phyloP scores from a whole-genome alignment of 2,329 filamentous ascomycete genomes.

The Sphaerulina populicola region DNA sequence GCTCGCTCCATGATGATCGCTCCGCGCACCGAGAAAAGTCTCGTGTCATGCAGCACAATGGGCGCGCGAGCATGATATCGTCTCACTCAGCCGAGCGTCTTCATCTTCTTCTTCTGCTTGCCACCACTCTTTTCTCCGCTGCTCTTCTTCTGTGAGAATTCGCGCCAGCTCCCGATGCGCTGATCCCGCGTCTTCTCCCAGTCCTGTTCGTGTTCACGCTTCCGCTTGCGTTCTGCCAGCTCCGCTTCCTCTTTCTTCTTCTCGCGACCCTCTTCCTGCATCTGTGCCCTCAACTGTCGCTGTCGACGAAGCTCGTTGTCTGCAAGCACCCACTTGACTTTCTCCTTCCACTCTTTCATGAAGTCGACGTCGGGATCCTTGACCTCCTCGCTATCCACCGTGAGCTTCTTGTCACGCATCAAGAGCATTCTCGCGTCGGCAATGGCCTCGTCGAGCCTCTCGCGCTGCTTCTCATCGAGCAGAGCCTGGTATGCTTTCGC shows the following conservation, averaged over 20 bases:
- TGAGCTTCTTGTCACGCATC: conserved; percentile 91
- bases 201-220: conserved; percentile 81
- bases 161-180: conserved; percentile 87
- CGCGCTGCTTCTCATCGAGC: conserved; percentile 87
- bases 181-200: conserved; percentile 92
- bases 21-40: too few relatives aligned
- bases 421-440: conserved; percentile 91
- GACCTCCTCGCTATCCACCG: conserved; percentile 75
- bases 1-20: background rate
- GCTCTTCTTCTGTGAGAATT: conserved; percentile 63
- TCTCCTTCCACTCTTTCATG: conserved; percentile 76
- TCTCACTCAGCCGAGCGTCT: conserved; percentile 45
- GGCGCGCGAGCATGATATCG: background rate
- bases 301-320: conserved; percentile 82
- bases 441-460: conserved; percentile 83
- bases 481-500: conserved; percentile 90
- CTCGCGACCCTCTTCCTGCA: conserved; percentile 92
- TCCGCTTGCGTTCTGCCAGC: conserved; percentile 52
- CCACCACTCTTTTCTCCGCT: conserved; percentile 38
- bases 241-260: conserved; percentile 81
- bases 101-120: conserved; percentile 46
- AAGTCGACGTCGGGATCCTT: conserved; percentile 66
- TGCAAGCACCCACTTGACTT: conserved; percentile 79
- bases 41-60: background rate
- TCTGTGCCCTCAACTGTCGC: conserved; percentile 81